Base-by-base conservation (phyloP, 768 basidiomycete species). In the Lactarius sp. region DNA sequence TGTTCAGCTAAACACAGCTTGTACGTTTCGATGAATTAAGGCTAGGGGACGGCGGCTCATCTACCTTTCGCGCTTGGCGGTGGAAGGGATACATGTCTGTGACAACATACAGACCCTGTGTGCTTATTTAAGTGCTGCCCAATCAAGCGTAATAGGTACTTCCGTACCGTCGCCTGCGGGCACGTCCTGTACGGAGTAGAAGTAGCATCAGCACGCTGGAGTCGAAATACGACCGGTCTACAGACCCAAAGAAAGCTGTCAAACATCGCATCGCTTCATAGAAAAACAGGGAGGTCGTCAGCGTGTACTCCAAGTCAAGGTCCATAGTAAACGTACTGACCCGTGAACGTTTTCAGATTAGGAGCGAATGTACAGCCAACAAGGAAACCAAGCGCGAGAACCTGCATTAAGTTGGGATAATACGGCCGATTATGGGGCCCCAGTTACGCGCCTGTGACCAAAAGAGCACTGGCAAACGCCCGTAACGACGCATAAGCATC, bases 31-130 rank as follows among this genome's bases (percentile, higher is more conserved):
- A 33, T 14, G 33, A 51, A 34, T 36, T 27, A 10, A 47, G 10
- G 14, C 8, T 4, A 6, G 52, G 33, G 47, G 14, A 4, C 27
- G 27, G 27, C 27, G 27, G 2, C 4, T 34, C 27, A 20, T 74
- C 59, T 47, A 84, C 82, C 81, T 83, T 85, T 37, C 84, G 79
- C 18, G 85, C 85, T 74, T 87, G 85, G 1, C 84, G 72, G 69
- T 88, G 86, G 78, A 88, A 87, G 1, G 85, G 85, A 69, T 80
- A 88, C 65, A 87, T 72, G 68, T 86, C 85, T 7, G 81, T 83
- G 47, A 86, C 81, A 13, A 84, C 74, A 69, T 82, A 86, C 0
- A 85, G 75, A 51, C 84, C 84, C 83, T 84, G 52, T 2, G 54
- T 8, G 31, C 27, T 13, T 50, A 22, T 14, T 20, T 42, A 51